Evolutionary conservation across 2,329 filamentous ascomycete genomes (phyloP).

Genomic region (Colletotrichum shisoi): DNA sequence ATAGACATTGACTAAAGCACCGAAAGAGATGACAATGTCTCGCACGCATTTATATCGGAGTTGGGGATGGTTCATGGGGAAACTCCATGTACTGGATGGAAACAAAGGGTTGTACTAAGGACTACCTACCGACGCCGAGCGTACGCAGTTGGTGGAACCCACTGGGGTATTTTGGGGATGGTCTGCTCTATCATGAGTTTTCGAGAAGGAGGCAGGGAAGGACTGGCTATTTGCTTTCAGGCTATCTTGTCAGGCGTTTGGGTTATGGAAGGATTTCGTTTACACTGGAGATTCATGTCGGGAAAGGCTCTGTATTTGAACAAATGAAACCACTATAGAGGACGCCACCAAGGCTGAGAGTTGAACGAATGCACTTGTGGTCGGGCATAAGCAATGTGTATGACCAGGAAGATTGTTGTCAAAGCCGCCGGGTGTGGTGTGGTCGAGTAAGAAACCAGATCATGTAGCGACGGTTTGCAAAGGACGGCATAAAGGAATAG

Average conservation of each 20-base stretch:
- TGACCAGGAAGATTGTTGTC: too few species aligned
- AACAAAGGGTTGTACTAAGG: constrained; percentile 12
- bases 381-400: too few species aligned
- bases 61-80: constrained; percentile 32
- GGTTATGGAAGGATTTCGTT: not conserved
- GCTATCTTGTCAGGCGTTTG: not conserved
- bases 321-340: too few species aligned
- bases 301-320: constrained; percentile 6
- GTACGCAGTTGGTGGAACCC: not conserved
- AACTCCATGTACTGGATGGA: not conserved
- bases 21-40: not conserved
- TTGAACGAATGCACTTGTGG: too few species aligned
- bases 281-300: not conserved
- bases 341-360: too few species aligned
- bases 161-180: too few species aligned
- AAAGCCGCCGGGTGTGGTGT: too few species aligned
- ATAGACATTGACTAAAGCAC: constrained; percentile 9
- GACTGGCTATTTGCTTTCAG: not conserved
- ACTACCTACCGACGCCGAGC: not conserved
- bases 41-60: constrained; percentile 31
- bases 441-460: too few species aligned
- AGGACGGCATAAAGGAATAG: too few species aligned
- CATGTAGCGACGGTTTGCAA: too few species aligned
- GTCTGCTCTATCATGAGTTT: not conserved
- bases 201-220: not conserved